Base-by-base conservation (phyloP, 805 yeast genomes). In the Pichia gijzeniarum region DNA sequence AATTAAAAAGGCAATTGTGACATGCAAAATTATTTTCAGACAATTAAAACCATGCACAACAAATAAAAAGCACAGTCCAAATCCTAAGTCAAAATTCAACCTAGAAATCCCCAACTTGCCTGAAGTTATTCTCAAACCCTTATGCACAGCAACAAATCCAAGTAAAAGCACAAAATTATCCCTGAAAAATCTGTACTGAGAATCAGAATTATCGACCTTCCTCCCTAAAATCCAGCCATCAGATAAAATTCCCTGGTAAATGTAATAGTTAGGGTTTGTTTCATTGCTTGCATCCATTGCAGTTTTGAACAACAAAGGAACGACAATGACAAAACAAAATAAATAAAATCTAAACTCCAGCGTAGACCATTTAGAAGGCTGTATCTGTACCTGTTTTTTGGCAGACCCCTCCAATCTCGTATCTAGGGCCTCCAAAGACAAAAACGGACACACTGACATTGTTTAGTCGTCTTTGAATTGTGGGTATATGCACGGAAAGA, bases 181-280 rank as follows among this genome's bases (percentile, higher is more conserved):
- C 55, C 99, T 74, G 60, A 93, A 88, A 57, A 89, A 87, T 21
- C 86, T 65, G 59, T 91, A 93, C 63, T 93, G 99, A 28, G 73
- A 70, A 61, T 93, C 99, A 5, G 95, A 84, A 60, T 91, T 90
- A 62, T 93, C 99, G 35, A 88, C 95, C 63, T 82, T 84, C 21
- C 96, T 68, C 8, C 95, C 96, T 59, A 83, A 77, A 54, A 89
- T 67, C 98, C 98, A 91, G 4, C 99, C 98, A 5, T 78, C 70
- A 25, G 82, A 72, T 42, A 91, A 68, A 33, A 82, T 66, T 41
- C 77, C 73, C 52, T 74, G 74, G 58, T 75, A 88, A 41, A 69
- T 68, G 17, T 74, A 72, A 59, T 82, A 91, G 58, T 88, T 88
- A 10, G 84, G 81, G 56, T 85, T 87, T 2, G 79, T 68, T 52